Conservation (phyloP, 768 basidiomycete genomes). For the Pulveroboletus sp. region DNA sequence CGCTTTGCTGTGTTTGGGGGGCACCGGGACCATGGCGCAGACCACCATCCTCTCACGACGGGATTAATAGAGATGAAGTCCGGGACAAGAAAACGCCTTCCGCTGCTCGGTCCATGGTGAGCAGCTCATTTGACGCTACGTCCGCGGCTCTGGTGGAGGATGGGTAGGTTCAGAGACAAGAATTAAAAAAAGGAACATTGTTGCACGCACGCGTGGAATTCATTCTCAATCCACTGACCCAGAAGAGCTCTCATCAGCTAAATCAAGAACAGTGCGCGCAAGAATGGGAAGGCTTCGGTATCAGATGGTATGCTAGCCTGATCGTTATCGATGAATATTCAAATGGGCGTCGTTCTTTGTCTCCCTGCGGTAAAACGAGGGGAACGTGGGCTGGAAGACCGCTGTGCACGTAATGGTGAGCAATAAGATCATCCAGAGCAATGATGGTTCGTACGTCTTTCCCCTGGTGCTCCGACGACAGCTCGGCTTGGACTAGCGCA, state of each 20-base stretch:
- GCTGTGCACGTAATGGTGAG: conserved; percentile 11
- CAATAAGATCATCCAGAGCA: neutral
- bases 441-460: conserved; percentile 4
- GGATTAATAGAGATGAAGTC: neutral
- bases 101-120: conserved; percentile 1
- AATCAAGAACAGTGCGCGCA: neutral
- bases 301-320: neutral
- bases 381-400: neutral
- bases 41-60: conserved; percentile 1
- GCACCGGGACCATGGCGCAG: conserved; percentile 1
- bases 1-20: conserved; percentile 1
- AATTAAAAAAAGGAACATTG: neutral
- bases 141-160: conserved; percentile 6
- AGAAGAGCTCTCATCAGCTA: neutral
- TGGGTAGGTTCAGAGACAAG: neutral
- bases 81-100: neutral
- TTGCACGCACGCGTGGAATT: conserved; percentile 3
- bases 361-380: neutral
- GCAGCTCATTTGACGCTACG: neutral
- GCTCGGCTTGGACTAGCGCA: neutral
- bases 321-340: neutral
- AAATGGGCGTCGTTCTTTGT: neutral
- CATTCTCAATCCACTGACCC: neutral
- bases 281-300: neutral
- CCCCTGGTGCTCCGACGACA: conserved; percentile 8